These are phyloP conservation scores for Silene coronaria DNA, from an alignment of 179 eudicot species.

Conservation along the genomic window DNA sequence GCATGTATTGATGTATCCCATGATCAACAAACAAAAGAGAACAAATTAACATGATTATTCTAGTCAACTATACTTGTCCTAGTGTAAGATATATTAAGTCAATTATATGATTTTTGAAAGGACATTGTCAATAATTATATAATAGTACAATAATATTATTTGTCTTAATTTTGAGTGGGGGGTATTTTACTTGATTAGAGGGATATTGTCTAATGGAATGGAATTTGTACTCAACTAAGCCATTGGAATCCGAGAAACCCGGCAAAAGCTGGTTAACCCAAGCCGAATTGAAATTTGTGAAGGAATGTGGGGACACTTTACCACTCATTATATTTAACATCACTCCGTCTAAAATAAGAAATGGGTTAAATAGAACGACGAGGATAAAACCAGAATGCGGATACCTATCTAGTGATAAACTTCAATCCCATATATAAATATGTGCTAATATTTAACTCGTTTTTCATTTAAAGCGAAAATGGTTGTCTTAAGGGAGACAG, in stretches of 20 bases:
- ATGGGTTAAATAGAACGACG: no score
- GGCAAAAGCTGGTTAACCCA: conserved; percentile 21
- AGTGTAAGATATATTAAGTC: neutral
- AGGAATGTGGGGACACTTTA: neutral
- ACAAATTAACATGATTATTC: neutral
- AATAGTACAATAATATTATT: neutral
- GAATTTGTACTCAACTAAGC: conserved; percentile 8
- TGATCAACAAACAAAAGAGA: neutral
- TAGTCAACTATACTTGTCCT: neutral
- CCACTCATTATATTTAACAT: no score
- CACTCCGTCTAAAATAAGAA: no score
- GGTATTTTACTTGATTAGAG: conserved; percentile 7
- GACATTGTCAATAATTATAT: neutral
- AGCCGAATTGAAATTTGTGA: neutral
- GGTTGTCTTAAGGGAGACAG: no score
- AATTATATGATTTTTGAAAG: neutral
- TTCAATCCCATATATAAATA: no score
- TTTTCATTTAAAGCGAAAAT: no score
- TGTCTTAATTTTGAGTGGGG: neutral
- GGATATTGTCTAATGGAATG: conserved; percentile 22
- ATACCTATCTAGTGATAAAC: no score
- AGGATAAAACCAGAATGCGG: no score
- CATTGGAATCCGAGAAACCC: conserved; percentile 19
- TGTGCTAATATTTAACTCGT: no score
- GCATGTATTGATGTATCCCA: neutral